Base-by-base conservation (phyloP, 1,284 basidiomycete species). In the Inonotus obliquus region DNA sequence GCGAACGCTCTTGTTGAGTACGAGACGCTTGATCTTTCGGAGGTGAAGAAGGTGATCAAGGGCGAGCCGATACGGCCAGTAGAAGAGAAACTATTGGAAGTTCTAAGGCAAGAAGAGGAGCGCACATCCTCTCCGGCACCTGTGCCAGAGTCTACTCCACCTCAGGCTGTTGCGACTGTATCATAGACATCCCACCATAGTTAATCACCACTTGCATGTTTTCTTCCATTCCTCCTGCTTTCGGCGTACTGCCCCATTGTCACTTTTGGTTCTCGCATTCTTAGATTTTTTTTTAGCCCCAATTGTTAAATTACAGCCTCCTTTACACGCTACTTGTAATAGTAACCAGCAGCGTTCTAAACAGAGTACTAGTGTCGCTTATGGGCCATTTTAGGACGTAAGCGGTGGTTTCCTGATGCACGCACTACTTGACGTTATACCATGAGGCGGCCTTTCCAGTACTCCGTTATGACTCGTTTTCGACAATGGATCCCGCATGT, bases 1-100 rank as follows among this genome's bases (percentile, higher is more conserved):
- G 95, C 95, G 2, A 80, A 83, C 60, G 95, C 96, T 4, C 78
- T 98, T 62, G 85, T 97, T 19, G 93, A 96, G 72, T 89, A 96
- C 75, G 95, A 98, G 79, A 97, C 95, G n/a, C 77, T 98, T 64
- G 86, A 87, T 66, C 80, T 84, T 45, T 87, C 91, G 21, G 94
- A 98, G 74, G 95, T 97, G 21, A 78, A 81, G 70, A 86, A 84
- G 74, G 89, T 94, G n/a, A 83, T 96, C 70, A 84, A 81, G 62
- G 93, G 93, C 39, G 86, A 94, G 73, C 78, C 81, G 63, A 88
- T 96, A 71, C 82, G 85, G 61, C 80, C 77, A 63, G 79, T 90
- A 66, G 74, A 79, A 63, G 86, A 89, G 67, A 81, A 85, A 51
- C 71, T 90, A 64, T 77, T 83, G 60, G 83, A 85, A 63, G 81